Percentiles rank a stretch among this genome's conserved stretches.
Evolutionary conservation across 257 asterid species (phyloP).

Genomic region (Linderniella brevidens): DNA sequence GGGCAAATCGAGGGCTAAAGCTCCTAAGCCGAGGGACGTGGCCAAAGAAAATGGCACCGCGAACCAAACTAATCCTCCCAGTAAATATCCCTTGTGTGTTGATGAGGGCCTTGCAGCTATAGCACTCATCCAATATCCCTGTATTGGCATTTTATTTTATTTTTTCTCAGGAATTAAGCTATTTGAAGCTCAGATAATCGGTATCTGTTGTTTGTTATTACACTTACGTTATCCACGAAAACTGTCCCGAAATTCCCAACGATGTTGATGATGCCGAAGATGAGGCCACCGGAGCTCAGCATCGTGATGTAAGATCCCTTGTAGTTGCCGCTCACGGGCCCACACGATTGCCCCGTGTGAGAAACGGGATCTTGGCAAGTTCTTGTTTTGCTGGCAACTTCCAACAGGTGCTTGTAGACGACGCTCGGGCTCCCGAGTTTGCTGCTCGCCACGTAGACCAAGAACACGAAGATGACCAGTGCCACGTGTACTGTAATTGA

Average conservation of each 20-base stretch:
- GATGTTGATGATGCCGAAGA: slow-evolving; percentile 85
- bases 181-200: no score
- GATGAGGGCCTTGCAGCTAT: slow-evolving; percentile 96
- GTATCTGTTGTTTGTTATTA: neutral
- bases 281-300: slow-evolving; percentile 82
- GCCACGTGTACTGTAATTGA: slow-evolving; percentile 59
- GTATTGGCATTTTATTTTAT: no score
- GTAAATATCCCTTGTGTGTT: slow-evolving; percentile 77
- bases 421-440: slow-evolving; percentile 75
- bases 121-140: slow-evolving; percentile 96
- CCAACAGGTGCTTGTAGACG: slow-evolving; percentile 50
- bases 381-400: slow-evolving; percentile 60
- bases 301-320: slow-evolving; percentile 78
- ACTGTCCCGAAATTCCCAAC: slow-evolving; percentile 91
- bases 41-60: slow-evolving; percentile 94
- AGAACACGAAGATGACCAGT: slow-evolving; percentile 67
- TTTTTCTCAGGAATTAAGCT: no score
- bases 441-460: slow-evolving; percentile 55
- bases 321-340: slow-evolving; percentile 60
- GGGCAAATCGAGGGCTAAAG: slow-evolving; percentile 82
- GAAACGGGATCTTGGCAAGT: slow-evolving; percentile 52
- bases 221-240: slow-evolving; percentile 77
- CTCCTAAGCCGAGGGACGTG: slow-evolving; percentile 85
- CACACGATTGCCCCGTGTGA: slow-evolving; percentile 59
- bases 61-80: slow-evolving; percentile 91